Evolutionary conservation across 1,284 basidiomycete genomes (phyloP).

Genomic region (Caloboletus firmus): DNA sequence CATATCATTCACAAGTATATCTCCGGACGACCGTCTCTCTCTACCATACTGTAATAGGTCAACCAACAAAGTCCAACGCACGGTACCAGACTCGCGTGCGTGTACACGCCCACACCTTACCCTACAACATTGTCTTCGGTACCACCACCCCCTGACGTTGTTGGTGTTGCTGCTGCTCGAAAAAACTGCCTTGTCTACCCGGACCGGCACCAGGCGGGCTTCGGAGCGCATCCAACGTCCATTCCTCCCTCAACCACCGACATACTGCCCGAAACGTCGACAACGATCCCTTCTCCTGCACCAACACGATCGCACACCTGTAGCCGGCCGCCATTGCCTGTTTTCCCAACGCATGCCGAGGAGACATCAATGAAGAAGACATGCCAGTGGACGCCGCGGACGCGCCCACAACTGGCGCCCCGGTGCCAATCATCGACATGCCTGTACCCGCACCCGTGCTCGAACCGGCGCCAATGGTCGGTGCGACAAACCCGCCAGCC

Average conservation of each 20-base stretch:
- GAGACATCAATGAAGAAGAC: constrained; percentile 21
- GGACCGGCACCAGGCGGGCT: constrained; percentile 17
- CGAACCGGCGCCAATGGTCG: constrained; percentile 6
- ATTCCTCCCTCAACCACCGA: constrained; percentile 66
- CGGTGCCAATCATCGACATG: background rate
- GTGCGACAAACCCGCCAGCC: constrained; percentile 17
- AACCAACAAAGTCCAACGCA: background rate
- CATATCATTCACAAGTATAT: background rate
- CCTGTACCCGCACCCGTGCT: background rate
- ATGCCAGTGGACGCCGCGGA: constrained; percentile 11
- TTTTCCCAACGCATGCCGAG: constrained; percentile 33
- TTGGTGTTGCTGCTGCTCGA: constrained; percentile 28
- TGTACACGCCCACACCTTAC: background rate
- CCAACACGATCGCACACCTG: constrained; percentile 58
- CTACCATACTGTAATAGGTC: background rate
- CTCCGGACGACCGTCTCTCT: background rate
- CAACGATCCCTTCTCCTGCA: constrained; percentile 87
- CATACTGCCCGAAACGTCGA: constrained; percentile 79
- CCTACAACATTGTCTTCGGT: constrained; percentile 19
- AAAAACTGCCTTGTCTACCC: constrained; percentile 15
- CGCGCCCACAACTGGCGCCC: background rate
- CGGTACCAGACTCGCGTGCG: constrained; percentile 10
- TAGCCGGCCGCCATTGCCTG: constrained; percentile 21
- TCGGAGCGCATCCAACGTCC: constrained; percentile 45
- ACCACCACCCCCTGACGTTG: background rate